phyloP scores from a whole-genome alignment of 108 stramenopile species.

The Skeletonema tropicum region DNA sequence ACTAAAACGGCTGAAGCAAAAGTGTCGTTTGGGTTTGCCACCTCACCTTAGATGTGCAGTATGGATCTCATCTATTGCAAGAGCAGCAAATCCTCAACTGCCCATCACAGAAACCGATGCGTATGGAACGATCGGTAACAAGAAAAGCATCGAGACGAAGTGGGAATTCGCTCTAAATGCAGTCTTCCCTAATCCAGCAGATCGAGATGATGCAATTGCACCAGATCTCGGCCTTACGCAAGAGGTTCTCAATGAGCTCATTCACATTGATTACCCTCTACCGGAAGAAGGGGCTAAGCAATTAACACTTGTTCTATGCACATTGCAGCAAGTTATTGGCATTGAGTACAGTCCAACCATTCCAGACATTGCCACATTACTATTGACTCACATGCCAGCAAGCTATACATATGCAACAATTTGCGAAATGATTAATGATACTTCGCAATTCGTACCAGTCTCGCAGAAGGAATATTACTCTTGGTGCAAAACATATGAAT shows the following conservation, averaged over 20 bases:
- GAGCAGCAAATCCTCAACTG: constrained; percentile 65
- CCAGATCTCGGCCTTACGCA: constrained; percentile 49
- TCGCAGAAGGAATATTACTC: constrained; percentile 65
- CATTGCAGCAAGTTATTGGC: constrained; percentile 61
- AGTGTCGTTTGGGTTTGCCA: constrained; percentile 70
- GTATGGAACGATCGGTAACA: constrained; percentile 66
- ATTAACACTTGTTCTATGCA: constrained; percentile 57
- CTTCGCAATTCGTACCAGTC: constrained; percentile 64
- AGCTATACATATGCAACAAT: constrained; percentile 75
- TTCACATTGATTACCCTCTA: constrained; percentile 26
- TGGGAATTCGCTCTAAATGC: constrained; percentile 56
- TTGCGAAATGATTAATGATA: constrained; percentile 72
- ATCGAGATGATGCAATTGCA: constrained; percentile 34
- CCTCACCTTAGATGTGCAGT: constrained; percentile 84
- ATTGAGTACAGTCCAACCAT: constrained; percentile 74
- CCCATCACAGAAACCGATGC: constrained; percentile 51
- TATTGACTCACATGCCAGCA: constrained; percentile 69
- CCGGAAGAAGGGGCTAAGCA: constrained; percentile 24
- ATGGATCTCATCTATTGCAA: constrained; percentile 77
- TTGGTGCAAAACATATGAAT: constrained; percentile 65
- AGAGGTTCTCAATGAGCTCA: constrained; percentile 27
- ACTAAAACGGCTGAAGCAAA: constrained; percentile 49
- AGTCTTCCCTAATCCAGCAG: constrained; percentile 34
- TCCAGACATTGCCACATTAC: constrained; percentile 54
- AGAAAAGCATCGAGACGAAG: constrained; percentile 30